Base-by-base conservation (phyloP, 2,329 filamentous ascomycete species). In the Stachybotrys echinatus region DNA sequence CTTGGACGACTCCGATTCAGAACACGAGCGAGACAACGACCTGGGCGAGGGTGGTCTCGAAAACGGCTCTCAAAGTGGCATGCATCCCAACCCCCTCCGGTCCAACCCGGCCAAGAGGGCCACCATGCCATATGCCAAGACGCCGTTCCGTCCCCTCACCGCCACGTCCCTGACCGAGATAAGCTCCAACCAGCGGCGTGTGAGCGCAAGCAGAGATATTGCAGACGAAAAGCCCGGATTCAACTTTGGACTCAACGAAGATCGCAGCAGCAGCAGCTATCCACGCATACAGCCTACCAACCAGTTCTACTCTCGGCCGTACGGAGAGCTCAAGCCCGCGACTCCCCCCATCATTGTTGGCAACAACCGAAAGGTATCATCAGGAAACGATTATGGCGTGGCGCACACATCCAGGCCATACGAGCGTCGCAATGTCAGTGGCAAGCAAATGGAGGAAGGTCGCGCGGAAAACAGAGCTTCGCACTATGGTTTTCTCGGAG, bases 381-480 rank as follows among this genome's bases (percentile, higher is more conserved):
- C 77, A 5, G 82, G 81, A 2, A 81, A 79, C 51, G 82, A 85
- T 59, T 79, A 74, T 50, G 70, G 70, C 50, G 54, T 63, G 2
- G 61, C 61, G 23, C 55, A 55, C 52, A 52, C 61, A 31, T 59
- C 67, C 10, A 53, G 58, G 22, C 60, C 61, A 1, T 71, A 71
- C 48, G 70, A 67, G 18, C 71, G 78, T 44, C 71, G 85, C 43
- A 83, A 86, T 53, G 85, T 89, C 3, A 90, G 86, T 61, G 88
- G 87, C 1, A 89, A 87, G 72, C 67, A 84, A 49, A 86, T 78
- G 0, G 87, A 91, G 64, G 88, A 92, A 63, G 87, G 87, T 2
- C 70, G 78, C 44, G 81, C 68, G 49, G 58, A 55, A 38, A 54
- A 55, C 45, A 49, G 62, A 63, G 50, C 55, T 45, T 63, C 59